Base-by-base conservation (phyloP, 495 filamentous ascomycete genomes). In the Penicillium cinerascens region DNA sequence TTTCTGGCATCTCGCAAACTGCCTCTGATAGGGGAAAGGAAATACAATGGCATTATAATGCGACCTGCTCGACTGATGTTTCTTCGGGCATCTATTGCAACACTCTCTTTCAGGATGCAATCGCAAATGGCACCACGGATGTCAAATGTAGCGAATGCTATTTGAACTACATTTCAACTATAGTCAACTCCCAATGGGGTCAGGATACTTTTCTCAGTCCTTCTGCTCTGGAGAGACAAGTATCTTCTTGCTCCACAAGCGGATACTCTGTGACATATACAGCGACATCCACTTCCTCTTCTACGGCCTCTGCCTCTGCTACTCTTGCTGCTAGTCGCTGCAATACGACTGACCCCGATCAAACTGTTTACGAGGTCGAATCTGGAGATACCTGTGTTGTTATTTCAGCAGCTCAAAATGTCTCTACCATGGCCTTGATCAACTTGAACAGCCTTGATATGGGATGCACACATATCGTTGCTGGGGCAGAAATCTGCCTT, bases 141-240 rank as follows among this genome's bases (percentile, higher is more conserved):
- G 8, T 27, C 25, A 27, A 27, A 27, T 49, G 47, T 10, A 49
- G 36, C 22, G 47, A 21, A 38, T 49, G 47, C 37, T 26, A 36
- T 49, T 37, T 49, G 37, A 18, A 49, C 6, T 42, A 49, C n/a
- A 18, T 49, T 35, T 18, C 47, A 27, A 13, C 37, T 15, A 3
- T 49, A 29, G 47, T 42, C n/a, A 49, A 49, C 26, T 27, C 47
- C 23, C 20, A 27, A 42, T 49, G 47, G 47, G 47, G 36, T 41
- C 47, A 49, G 22, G 23, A 49, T 27, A 27, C 25, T 23, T 27
- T 49, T 8, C 36, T 49, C 36, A 20, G 16, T 20, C 47, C 47
- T 17, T 39, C 47, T 10, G 16, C 38, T 22, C 9, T 49, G 27
- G 25, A 13, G 20, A 49, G 47, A 41, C 37, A 37, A 25, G 21